Conservation (phyloP, 1,284 basidiomycete species). For the Cutaneotrichosporon sp. region DNA sequence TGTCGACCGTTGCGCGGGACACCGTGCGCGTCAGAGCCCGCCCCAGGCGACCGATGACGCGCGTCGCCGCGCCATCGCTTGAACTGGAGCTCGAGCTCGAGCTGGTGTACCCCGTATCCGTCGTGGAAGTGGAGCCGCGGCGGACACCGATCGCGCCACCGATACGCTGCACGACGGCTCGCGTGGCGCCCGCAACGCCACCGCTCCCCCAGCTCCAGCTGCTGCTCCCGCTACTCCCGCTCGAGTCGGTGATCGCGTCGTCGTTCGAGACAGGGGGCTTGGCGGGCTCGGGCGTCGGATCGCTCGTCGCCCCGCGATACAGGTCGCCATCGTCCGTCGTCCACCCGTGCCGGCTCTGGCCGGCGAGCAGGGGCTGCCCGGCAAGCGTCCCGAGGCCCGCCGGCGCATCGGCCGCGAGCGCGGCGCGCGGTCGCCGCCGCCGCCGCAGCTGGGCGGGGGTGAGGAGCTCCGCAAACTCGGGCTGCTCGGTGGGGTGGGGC, state of each 20-base stretch:
- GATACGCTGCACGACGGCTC: slow-evolving; percentile 46
- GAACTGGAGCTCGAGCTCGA: slow-evolving; percentile 20
- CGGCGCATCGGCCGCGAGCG: neutral
- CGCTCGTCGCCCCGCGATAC: slow-evolving; percentile 42
- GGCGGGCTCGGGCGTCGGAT: slow-evolving; percentile 31
- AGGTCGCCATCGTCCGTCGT: slow-evolving; percentile 48
- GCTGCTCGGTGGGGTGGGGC: slow-evolving; percentile 23
- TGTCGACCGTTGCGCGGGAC: slow-evolving; percentile 22
- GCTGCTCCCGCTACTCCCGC: slow-evolving; percentile 32
- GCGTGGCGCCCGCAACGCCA: slow-evolving; percentile 38
- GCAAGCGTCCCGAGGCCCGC: slow-evolving; percentile 7
- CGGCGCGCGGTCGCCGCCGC: slow-evolving; percentile 17
- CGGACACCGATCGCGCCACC: slow-evolving; percentile 47
- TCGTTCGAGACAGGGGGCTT: slow-evolving; percentile 25
- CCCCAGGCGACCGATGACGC: slow-evolving; percentile 16
- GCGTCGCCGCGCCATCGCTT: slow-evolving; percentile 3
- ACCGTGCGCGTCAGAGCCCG: slow-evolving; percentile 22
- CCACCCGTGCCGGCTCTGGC: slow-evolving; percentile 41
- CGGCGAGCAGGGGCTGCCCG: slow-evolving; percentile 22
- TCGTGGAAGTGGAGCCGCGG: slow-evolving; percentile 34
- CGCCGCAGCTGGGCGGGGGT: slow-evolving; percentile 40
- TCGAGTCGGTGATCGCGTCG: slow-evolving; percentile 38
- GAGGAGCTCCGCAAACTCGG: slow-evolving; percentile 47
- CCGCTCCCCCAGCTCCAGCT: slow-evolving; percentile 42
- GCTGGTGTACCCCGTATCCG: slow-evolving; percentile 14